Evolutionary conservation across 331 rosid genomes (phyloP).

Genomic region (Pyrus hybrid): DNA sequence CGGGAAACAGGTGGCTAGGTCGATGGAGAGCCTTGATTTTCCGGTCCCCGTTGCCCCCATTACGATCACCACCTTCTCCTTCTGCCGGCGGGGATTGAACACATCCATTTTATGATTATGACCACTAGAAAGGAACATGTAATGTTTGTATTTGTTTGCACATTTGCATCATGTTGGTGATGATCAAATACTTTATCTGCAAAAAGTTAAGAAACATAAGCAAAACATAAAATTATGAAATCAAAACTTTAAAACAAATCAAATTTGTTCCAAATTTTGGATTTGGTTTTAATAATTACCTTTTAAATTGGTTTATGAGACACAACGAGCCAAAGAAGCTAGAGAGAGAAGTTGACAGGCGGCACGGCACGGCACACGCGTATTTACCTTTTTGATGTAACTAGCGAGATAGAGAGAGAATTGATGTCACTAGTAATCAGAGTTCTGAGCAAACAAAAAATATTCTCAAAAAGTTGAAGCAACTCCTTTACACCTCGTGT

Average conservation of each 20-base stretch:
- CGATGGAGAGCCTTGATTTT: slow-evolving; percentile 67
- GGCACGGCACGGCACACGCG: not conserved
- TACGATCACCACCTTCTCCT: slow-evolving; percentile 64
- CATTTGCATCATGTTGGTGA: slow-evolving; percentile 11
- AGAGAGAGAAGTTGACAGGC: not conserved
- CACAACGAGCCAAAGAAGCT: slow-evolving; percentile 2
- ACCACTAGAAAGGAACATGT: slow-evolving; percentile 25
- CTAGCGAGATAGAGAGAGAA: not conserved
- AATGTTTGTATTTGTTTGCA: slow-evolving; percentile 29
- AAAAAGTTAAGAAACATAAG: not conserved
- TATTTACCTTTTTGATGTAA: not conserved
- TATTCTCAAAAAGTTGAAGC: not conserved
- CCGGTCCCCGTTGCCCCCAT: slow-evolving; percentile 92
- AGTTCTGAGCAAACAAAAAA: not conserved
- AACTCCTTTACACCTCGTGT: not conserved
- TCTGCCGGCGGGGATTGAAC: slow-evolving; percentile 24
- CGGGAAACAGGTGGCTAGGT: slow-evolving; percentile 46
- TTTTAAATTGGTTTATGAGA: not conserved
- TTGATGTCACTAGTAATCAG: not conserved
- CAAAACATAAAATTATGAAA: not conserved
- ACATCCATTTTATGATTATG: slow-evolving; percentile 18
- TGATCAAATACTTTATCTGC: not conserved
- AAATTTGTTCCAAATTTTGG: not conserved
- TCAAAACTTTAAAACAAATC: too few relatives aligned
- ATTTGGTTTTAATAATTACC: not conserved